Percentiles rank a stretch among this genome's conserved stretches.
Evolutionary conservation across 495 filamentous ascomycete species (phyloP).

Genomic region (Xeromyces bisporus): DNA sequence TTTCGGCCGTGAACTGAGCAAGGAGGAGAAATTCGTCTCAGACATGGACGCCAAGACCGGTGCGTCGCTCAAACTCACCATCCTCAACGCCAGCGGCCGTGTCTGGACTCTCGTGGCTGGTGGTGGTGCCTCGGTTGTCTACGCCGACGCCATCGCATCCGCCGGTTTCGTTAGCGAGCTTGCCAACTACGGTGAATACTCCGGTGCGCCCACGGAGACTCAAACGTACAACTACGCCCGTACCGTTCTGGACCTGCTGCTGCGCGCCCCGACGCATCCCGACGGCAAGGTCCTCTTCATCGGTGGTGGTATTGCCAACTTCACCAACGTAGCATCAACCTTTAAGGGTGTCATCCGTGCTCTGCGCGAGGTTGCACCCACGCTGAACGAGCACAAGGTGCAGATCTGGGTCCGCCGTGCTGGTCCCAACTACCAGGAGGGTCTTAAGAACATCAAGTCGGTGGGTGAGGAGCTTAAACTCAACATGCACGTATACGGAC

Average conservation of each 20-base stretch:
- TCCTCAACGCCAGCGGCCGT: slow-evolving; percentile 78
- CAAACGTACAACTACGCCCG: slow-evolving; percentile 97
- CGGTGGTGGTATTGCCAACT: slow-evolving; percentile 99
- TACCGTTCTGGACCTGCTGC: slow-evolving; percentile 95
- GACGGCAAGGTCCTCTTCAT: slow-evolving; percentile 99
- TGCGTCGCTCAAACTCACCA: slow-evolving; percentile 94
- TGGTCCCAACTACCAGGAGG: slow-evolving; percentile 98
- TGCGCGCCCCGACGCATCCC: slow-evolving; percentile 66
- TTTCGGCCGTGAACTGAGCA: slow-evolving; percentile 93
- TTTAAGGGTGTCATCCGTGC: slow-evolving; percentile 99
- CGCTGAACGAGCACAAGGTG: slow-evolving; percentile 88
- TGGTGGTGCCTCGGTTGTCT: slow-evolving; percentile 98
- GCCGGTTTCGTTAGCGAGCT: slow-evolving; percentile 90
- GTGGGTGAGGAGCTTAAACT: slow-evolving; percentile 85
- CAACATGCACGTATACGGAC: slow-evolving; percentile 91
- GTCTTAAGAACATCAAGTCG: slow-evolving; percentile 97
- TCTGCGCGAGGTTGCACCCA: slow-evolving; percentile 73
- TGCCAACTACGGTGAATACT: slow-evolving; percentile 99
- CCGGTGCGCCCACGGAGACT: slow-evolving; percentile 90
- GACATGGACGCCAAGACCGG: slow-evolving; percentile 98
- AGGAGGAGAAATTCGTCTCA: slow-evolving; percentile 97
- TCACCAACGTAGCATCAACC: slow-evolving; percentile 89
- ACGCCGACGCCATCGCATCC: slow-evolving; percentile 95
- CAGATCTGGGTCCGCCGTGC: slow-evolving; percentile 99
- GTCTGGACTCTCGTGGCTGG: slow-evolving; percentile 97